Conservation (phyloP, 2,329 filamentous ascomycete species). For the Phaeosphaeria sp. region DNA sequence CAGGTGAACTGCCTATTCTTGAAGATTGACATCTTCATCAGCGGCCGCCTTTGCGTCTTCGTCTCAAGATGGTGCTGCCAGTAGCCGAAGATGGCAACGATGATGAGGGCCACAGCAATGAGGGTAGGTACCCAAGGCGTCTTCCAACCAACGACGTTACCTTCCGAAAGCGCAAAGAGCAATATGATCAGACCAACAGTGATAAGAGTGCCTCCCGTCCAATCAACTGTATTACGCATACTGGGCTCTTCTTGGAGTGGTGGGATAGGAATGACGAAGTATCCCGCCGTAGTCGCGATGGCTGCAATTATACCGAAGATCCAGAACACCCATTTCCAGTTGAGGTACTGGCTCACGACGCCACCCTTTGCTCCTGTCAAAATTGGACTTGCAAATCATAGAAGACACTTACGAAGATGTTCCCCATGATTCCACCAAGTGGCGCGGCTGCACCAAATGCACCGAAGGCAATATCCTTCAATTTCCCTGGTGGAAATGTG, state of each 20-base stretch:
- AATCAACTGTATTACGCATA: constrained; percentile 64
- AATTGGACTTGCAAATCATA: background rate
- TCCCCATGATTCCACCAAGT: constrained; percentile 69
- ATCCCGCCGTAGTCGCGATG: constrained; percentile 62
- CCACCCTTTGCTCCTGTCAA: constrained; percentile 53
- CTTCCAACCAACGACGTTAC: constrained; percentile 72
- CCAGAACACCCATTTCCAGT: constrained; percentile 54
- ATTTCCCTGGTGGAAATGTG: constrained; percentile 70
- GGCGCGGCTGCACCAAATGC: constrained; percentile 64
- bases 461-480: constrained; percentile 72
- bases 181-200: constrained; percentile 68
- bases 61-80: constrained; percentile 69
- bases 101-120: constrained; percentile 63
- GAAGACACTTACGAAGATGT: constrained; percentile 54
- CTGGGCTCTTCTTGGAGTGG: constrained; percentile 38
- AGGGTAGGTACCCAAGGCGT: constrained; percentile 67
- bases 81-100: constrained; percentile 63
- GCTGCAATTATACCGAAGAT: constrained; percentile 66
- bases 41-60: constrained; percentile 57
- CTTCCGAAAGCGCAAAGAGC: constrained; percentile 71
- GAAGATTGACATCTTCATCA: constrained; percentile 73
- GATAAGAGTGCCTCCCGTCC: constrained; percentile 69
- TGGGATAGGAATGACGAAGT: constrained; percentile 66
- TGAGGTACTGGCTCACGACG: constrained; percentile 64
- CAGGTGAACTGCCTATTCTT: constrained; percentile 65